Conservation (phyloP, 768 basidiomycete genomes). For the Suillus brevipes region DNA sequence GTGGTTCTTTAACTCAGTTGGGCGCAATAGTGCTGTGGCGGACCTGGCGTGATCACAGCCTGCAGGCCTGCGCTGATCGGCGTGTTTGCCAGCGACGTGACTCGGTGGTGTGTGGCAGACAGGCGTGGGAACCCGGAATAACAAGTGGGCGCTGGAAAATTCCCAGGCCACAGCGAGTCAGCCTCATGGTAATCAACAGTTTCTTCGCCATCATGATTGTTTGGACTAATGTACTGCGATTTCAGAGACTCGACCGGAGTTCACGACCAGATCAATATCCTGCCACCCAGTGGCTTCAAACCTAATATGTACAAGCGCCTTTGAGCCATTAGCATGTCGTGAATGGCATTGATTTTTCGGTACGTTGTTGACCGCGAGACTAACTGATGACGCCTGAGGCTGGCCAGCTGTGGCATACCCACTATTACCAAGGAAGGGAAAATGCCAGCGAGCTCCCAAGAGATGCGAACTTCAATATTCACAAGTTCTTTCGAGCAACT, state of each 20-base stretch:
- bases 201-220: not conserved
- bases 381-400: not conserved
- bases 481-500: not conserved
- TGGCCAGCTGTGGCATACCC: not conserved
- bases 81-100: not conserved
- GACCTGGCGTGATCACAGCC: not conserved
- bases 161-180: not conserved
- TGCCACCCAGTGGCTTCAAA: not conserved
- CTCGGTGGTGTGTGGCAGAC: not conserved
- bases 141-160: not conserved
- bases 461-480: not conserved
- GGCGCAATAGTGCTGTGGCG: slow-evolving; percentile 1
- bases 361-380: not conserved
- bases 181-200: no score
- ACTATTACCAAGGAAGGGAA: not conserved
- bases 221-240: not conserved
- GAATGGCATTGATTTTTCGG: not conserved
- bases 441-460: not conserved
- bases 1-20: slow-evolving; percentile 23
- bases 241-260: not conserved
- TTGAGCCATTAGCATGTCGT: not conserved
- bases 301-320: not conserved
- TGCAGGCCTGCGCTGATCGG: not conserved
- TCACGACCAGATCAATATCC: not conserved
- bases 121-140: not conserved